Percentiles rank a stretch among this genome's conserved stretches.
These are phyloP conservation scores for Przewalskia tangutica DNA, from an alignment of 257 asterid genomes.

Conservation along the genomic window DNA sequence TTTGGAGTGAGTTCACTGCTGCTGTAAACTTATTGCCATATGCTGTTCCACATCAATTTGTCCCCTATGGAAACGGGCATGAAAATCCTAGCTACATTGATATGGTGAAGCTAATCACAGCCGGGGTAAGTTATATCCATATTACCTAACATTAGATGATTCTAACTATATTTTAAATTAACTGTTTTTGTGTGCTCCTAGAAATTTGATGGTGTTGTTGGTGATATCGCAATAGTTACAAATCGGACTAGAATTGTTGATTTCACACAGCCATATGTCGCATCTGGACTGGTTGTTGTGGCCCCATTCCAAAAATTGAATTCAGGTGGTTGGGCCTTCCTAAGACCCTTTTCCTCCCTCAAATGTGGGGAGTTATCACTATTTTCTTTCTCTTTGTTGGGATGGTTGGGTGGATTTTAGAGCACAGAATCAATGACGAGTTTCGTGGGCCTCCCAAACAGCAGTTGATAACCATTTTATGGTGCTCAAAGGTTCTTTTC, in stretches of 20 bases:
- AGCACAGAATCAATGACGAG: slow-evolving; percentile 57
- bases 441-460: slow-evolving; percentile 65
- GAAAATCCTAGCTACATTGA: slow-evolving; percentile 62
- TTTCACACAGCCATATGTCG: slow-evolving; percentile 54
- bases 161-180: not conserved
- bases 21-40: slow-evolving; percentile 79
- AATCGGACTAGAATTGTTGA: slow-evolving; percentile 45
- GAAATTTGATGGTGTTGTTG: slow-evolving; percentile 55
- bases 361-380: slow-evolving; percentile 51
- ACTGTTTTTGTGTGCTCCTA: slow-evolving; percentile 10
- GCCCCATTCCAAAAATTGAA: slow-evolving; percentile 37
- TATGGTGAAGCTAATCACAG: slow-evolving; percentile 45
- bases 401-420: slow-evolving; percentile 53
- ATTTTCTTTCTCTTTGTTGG: slow-evolving; percentile 45
- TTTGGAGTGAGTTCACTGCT: slow-evolving; percentile 48
- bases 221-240: slow-evolving; percentile 59
- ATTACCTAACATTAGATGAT: not conserved
- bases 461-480: slow-evolving; percentile 49
- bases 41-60: slow-evolving; percentile 73
- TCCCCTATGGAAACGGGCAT: slow-evolving; percentile 71
- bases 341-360: slow-evolving; percentile 45
- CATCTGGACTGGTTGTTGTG: slow-evolving; percentile 56
- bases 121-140: slow-evolving; percentile 57
- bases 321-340: slow-evolving; percentile 59
- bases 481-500: slow-evolving; percentile 18